Percentiles rank a stretch among this genome's conserved stretches.
These are phyloP conservation scores for Lanmaoa pseudosensibilis DNA, from an alignment of 768 basidiomycete genomes.

Conservation along the genomic window DNA sequence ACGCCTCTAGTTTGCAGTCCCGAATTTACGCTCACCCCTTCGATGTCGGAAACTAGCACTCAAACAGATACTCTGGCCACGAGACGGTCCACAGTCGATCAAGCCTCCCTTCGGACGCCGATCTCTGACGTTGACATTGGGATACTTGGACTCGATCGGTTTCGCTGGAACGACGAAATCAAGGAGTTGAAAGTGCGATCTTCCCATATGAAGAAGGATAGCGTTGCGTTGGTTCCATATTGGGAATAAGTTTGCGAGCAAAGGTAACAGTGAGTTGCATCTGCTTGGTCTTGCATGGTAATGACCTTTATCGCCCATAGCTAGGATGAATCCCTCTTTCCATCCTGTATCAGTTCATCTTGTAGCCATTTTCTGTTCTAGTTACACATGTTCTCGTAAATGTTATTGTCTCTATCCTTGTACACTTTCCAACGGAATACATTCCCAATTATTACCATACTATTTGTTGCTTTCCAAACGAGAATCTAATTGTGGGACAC, in stretches of 20 bases:
- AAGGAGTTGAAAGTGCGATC: constrained; percentile 12
- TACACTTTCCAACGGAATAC: no score
- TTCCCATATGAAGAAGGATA: constrained; percentile 23
- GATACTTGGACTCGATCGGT: constrained; percentile 29
- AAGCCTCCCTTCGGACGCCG: constrained; percentile 18
- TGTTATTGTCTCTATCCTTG: no score
- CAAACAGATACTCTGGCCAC: background rate
- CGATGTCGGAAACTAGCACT: constrained; percentile 4
- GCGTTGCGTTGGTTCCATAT: constrained; percentile 16
- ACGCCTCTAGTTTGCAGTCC: background rate
- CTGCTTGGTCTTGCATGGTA: no score
- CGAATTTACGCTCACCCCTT: background rate
- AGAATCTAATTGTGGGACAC: no score
- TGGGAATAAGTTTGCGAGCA: background rate
- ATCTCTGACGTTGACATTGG: constrained; percentile 20
- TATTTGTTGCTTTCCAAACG: no score
- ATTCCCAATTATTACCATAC: no score
- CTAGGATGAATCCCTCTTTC: no score
- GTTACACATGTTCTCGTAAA: no score
- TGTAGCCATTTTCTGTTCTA: no score
- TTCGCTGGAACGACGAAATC: constrained; percentile 18
- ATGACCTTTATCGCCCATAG: no score
- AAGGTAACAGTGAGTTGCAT: no score
- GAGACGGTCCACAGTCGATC: constrained; percentile 4
- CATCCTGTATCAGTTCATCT: no score